Evolutionary conservation across 2,329 filamentous ascomycete species (phyloP), one percentile per base, ranked within the genome.

Genomic region (Apiospora kogelbergensis): DNA sequence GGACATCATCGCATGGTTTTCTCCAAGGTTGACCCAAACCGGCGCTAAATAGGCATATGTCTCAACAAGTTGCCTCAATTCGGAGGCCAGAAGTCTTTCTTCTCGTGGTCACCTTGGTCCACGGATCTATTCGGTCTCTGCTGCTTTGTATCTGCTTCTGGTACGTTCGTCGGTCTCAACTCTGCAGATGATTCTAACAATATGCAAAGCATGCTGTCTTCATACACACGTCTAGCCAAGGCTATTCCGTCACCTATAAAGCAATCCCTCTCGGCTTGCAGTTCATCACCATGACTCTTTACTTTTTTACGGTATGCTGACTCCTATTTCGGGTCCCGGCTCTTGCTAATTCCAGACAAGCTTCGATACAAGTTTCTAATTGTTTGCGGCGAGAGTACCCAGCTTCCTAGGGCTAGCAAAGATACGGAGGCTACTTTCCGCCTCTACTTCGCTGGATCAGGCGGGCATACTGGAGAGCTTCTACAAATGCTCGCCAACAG

Each of bases 401-500:
- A 60, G 26, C 20, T 30, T 60, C 30, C 30, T 60, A 30, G 30
- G 9, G 33, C 15, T 30, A 11, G 17, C 13, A 9, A 6, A 9
- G 24, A 30, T 30, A 57, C 20, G 22, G 48, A 57, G 6, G 26
- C 26, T 30, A 24, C 10, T 26, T 67, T 40, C 48, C 66, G 66
- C 6, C 22, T 97, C 41, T 88, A 97, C 72, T 90, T 98, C 33
- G 91, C 98, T 30, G 96, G 96, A 67, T 97, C 93, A 2, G 96
- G 96, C 41, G 96, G 96, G 0, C 96, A 99, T 81, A 98, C 96
- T 0, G 91, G 94, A 64, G 96, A 99, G 81, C 97, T 99, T 92
- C 85, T 97, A 71, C 90, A 91, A 76, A 92, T 98, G 83, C 88
- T 99, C 74, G 68, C 83, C 84, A 73, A 87, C 86, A 73, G 88